A percentile compares a stretch with the other conserved stretches of the same genome.
These are phyloP conservation scores for Podila minutissima DNA, from an alignment of 192 early-diverging fungal species.

Conservation along the genomic window DNA sequence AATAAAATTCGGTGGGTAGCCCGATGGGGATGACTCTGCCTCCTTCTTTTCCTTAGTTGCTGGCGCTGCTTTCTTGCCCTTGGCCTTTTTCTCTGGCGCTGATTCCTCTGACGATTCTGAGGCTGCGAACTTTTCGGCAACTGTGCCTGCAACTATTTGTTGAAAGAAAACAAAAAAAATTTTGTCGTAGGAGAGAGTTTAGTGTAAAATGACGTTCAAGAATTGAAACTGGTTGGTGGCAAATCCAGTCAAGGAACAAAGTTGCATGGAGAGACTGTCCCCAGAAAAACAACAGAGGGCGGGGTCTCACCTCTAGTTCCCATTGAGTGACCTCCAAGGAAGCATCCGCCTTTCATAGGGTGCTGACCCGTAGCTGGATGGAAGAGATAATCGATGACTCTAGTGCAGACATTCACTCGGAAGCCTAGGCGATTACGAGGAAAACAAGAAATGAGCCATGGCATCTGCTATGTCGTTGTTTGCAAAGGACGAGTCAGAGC, in stretches of 20 bases:
- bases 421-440: background rate
- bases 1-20: slow-evolving; percentile 16
- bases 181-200: background rate
- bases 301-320: slow-evolving; percentile 28
- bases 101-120: background rate
- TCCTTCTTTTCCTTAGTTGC: background rate
- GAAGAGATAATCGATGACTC: slow-evolving; percentile 38
- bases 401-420: slow-evolving; percentile 20
- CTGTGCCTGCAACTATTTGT: slow-evolving; percentile 30
- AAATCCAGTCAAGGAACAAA: background rate
- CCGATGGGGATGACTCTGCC: slow-evolving; percentile 1
- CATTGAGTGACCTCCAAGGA: slow-evolving; percentile 41
- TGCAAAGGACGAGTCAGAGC: background rate
- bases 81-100: background rate
- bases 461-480: background rate
- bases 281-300: background rate
- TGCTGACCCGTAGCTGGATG: slow-evolving; percentile 23
- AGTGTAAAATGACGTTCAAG: background rate
- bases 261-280: background rate
- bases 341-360: slow-evolving; percentile 27
- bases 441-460: background rate
- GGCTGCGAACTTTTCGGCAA: slow-evolving; percentile 11
- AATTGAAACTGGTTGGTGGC: slow-evolving; percentile 3
- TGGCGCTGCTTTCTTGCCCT: background rate
- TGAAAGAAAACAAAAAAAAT: background rate